Conservation (phyloP, 306 rosid species). For the Dalbergia oliveri region DNA sequence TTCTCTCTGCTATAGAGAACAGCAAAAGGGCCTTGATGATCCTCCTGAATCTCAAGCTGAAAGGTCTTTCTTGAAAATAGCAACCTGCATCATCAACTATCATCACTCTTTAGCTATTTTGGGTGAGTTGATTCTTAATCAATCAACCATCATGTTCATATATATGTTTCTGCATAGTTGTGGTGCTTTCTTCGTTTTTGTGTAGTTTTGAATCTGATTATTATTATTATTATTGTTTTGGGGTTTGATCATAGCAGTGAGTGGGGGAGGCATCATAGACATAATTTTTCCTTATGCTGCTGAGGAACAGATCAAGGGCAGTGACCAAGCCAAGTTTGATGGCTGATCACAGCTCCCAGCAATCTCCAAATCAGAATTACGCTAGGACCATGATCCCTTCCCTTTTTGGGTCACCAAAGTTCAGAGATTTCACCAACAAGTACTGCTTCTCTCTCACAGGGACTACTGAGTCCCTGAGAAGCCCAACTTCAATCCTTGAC, state of each 20-base stretch:
- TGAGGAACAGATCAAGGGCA: slow-evolving; percentile 85
- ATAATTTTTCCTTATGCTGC: slow-evolving; percentile 53
- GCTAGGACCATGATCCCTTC: slow-evolving; percentile 54
- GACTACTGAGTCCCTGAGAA: slow-evolving; percentile 56
- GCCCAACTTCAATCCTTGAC: slow-evolving; percentile 87
- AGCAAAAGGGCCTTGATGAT: neutral
- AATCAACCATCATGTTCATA: too few species aligned
- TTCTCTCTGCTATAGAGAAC: slow-evolving; percentile 5
- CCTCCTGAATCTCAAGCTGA: slow-evolving; percentile 5
- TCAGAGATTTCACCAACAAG: slow-evolving; percentile 66
- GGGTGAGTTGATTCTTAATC: slow-evolving; percentile 44
- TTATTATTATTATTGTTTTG: neutral
- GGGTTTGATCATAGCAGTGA: neutral
- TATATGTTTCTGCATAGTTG: neutral
- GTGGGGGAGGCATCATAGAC: neutral
- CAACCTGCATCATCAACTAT: slow-evolving; percentile 9
- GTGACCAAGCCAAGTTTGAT: slow-evolving; percentile 81
- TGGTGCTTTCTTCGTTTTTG: neutral
- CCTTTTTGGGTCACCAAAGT: slow-evolving; percentile 73
- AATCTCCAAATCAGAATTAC: slow-evolving; percentile 53
- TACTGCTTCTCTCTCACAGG: slow-evolving; percentile 60
- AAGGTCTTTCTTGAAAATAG: slow-evolving; percentile 3
- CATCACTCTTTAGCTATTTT: slow-evolving; percentile 21
- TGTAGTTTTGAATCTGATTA: slow-evolving; percentile 22
- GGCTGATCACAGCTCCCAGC: slow-evolving; percentile 80